Conservation (phyloP, 139 green algal genomes). For the Picochlorum sp. region DNA sequence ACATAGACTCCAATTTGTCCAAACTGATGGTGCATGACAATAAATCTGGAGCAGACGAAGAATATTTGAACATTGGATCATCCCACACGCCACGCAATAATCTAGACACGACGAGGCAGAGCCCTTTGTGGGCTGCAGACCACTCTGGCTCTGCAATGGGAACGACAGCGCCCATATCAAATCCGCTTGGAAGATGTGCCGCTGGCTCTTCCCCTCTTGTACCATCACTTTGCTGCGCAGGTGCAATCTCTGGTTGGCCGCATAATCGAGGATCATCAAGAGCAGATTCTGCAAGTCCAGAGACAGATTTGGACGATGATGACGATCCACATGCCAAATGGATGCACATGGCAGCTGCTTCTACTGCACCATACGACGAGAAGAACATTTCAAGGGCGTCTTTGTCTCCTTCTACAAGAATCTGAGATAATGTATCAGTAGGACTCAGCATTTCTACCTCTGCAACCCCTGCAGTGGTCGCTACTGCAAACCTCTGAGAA, state of each 20-base stretch:
- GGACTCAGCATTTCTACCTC: slow-evolving; percentile 67
- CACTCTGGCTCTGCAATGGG: slow-evolving; percentile 65
- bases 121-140: slow-evolving; percentile 65
- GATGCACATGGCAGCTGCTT: slow-evolving; percentile 86
- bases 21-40: slow-evolving; percentile 4
- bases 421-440: slow-evolving; percentile 44
- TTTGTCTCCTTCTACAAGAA: slow-evolving; percentile 52
- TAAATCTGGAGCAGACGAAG: slow-evolving; percentile 1
- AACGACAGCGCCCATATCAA: slow-evolving; percentile 60
- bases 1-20: slow-evolving; percentile 33
- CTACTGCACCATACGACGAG: slow-evolving; percentile 55
- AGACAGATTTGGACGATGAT: slow-evolving; percentile 7
- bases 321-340: slow-evolving; percentile 46
- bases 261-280: slow-evolving; percentile 70
- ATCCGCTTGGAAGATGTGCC: slow-evolving; percentile 18
- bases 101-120: slow-evolving; percentile 65
- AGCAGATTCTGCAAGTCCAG: slow-evolving; percentile 34
- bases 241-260: slow-evolving; percentile 44
- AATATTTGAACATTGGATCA: slow-evolving; percentile 28
- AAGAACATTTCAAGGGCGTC: slow-evolving; percentile 74
- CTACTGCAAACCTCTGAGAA: slow-evolving; percentile 53
- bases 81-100: slow-evolving; percentile 76
- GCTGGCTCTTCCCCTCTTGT: slow-evolving; percentile 3
- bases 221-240: neutral
- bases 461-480: slow-evolving; percentile 69